A percentile compares a stretch with the other conserved stretches of the same genome.
Evolutionary conservation across 1,284 basidiomycete species (phyloP).

Genomic region (Ustilago xerochloae): DNA sequence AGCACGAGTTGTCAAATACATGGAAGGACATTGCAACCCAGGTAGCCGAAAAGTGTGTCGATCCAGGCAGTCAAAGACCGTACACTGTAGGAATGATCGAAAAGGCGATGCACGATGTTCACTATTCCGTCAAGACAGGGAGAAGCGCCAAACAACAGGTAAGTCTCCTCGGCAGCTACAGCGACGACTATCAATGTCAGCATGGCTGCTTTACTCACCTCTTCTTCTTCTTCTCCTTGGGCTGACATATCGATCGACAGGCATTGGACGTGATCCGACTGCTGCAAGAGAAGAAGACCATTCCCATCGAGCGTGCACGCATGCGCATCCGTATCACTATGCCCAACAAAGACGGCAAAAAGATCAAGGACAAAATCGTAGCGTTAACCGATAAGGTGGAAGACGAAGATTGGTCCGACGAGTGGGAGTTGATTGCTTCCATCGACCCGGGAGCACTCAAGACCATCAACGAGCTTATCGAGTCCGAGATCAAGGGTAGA

Average conservation of each 20-base stretch:
- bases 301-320: conserved; percentile 89
- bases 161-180: background rate
- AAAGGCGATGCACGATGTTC: conserved; percentile 94
- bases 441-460: conserved; percentile 94
- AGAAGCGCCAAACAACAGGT: conserved; percentile 81
- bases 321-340: conserved; percentile 91
- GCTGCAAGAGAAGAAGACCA: conserved; percentile 76
- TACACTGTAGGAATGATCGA: conserved; percentile 97
- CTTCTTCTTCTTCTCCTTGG: background rate
- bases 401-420: conserved; percentile 79
- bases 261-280: conserved; percentile 91
- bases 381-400: conserved; percentile 85
- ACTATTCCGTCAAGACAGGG: conserved; percentile 86
- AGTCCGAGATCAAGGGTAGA: conserved; percentile 84
- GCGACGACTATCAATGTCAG: background rate
- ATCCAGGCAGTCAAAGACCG: conserved; percentile 86
- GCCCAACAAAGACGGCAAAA: conserved; percentile 79
- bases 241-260: conserved; percentile 70
- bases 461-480: conserved; percentile 86
- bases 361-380: conserved; percentile 78
- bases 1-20: conserved; percentile 84
- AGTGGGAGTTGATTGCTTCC: conserved; percentile 83
- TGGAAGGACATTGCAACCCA: conserved; percentile 93
- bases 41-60: conserved; percentile 93
- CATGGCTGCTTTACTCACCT: background rate